These are phyloP conservation scores for Phyllostachys edulis DNA, from an alignment of 176 grass and related monocot species.

Conservation along the genomic window DNA sequence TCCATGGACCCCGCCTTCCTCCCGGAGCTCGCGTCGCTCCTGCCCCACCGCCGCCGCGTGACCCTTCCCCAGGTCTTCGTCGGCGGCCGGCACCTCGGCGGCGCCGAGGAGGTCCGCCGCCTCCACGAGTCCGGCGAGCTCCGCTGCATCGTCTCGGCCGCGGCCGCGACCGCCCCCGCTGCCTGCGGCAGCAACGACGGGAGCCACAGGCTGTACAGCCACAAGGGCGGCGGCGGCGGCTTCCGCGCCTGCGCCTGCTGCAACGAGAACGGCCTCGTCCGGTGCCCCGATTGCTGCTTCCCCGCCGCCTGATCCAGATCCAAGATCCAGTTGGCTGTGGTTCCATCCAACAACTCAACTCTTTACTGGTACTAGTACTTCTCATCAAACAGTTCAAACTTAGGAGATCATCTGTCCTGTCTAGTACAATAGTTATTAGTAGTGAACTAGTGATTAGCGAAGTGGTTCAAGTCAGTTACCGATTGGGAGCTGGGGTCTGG, in stretches of 20 bases:
- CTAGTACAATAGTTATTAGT: not conserved
- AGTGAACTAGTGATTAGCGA: not conserved
- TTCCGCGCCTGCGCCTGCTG: slow-evolving; percentile 69
- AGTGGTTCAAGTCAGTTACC: not conserved
- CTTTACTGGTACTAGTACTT: not conserved
- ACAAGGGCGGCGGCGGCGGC: slow-evolving; percentile 52
- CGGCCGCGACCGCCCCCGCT: not conserved
- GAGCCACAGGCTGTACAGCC: slow-evolving; percentile 63
- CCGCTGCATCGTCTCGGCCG: slow-evolving; percentile 28
- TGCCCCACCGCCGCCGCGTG: slow-evolving; percentile 24
- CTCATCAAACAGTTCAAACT: not conserved
- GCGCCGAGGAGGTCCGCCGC: slow-evolving; percentile 70
- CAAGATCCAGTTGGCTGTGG: slow-evolving; percentile 20
- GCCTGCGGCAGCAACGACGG: slow-evolving; percentile 45
- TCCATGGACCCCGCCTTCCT: slow-evolving; percentile 54
- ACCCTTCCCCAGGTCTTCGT: slow-evolving; percentile 77
- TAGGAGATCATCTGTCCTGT: not conserved
- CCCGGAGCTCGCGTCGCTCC: slow-evolving; percentile 52
- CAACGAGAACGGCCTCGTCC: slow-evolving; percentile 97
- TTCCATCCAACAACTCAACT: not conserved
- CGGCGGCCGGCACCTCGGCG: slow-evolving; percentile 58
- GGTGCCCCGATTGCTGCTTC: slow-evolving; percentile 54
- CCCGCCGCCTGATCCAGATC: slow-evolving; percentile 50
- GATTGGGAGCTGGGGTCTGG: not conserved
- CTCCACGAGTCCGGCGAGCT: slow-evolving; percentile 76